Evolutionary conservation across 441 rosid genomes (phyloP).

Genomic region (Rhodomyrtus psidioides): DNA sequence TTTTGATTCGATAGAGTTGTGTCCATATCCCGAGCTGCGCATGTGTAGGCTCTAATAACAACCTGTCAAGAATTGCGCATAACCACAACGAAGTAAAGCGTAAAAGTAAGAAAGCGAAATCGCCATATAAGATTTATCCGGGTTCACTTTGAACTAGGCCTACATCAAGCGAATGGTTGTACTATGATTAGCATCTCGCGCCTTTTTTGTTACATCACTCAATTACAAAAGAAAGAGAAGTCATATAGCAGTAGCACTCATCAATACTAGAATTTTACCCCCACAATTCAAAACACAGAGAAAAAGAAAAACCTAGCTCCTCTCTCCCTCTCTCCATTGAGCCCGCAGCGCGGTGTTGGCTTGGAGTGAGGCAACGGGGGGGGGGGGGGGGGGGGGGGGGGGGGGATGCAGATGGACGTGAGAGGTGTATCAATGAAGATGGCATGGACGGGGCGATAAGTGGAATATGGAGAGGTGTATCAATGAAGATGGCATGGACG

Average conservation of each 20-base stretch:
- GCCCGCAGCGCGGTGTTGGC: not conserved
- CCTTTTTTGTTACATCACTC: no score
- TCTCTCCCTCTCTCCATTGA: not conserved
- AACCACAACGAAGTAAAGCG: no score
- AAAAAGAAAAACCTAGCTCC: not conserved
- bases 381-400: accelerated
- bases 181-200: no score
- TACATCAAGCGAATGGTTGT: accelerated
- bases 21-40: not conserved
- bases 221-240: no score
- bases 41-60: not conserved
- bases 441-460: not conserved
- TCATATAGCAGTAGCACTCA: no score
- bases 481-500: not conserved
- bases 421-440: not conserved
- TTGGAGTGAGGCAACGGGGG: not conserved
- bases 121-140: no score
- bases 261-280: not conserved
- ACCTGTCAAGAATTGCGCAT: no score
- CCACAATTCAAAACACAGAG: not conserved
- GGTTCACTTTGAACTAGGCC: no score
- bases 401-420: not conserved
- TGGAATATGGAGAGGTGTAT: not conserved
- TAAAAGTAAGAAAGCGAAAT: no score
- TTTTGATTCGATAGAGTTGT: not conserved